Conservation (phyloP, 768 basidiomycete genomes). For the Daedalea quercina region DNA sequence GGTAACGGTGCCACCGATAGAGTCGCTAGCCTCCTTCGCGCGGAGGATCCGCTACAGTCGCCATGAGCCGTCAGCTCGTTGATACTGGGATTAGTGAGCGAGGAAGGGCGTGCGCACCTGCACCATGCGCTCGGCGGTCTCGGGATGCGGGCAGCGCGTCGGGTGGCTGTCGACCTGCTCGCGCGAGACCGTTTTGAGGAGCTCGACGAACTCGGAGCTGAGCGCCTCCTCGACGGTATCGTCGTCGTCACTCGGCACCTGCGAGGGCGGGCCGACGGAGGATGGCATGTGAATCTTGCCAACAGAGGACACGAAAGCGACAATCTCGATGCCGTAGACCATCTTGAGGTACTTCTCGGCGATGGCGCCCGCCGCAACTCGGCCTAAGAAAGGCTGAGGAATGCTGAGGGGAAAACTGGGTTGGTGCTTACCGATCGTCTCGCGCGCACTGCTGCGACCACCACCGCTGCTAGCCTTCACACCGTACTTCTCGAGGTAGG, state of each 20-base stretch:
- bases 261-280: constrained; percentile 33
- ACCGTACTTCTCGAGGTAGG: constrained; percentile 96
- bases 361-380: constrained; percentile 97
- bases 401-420: not conserved
- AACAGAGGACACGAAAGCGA: constrained; percentile 95
- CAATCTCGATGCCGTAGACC: constrained; percentile 87
- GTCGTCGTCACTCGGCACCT: constrained; percentile 37
- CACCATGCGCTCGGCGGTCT: constrained; percentile 88
- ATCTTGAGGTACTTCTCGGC: constrained; percentile 91
- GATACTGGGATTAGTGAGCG: not conserved
- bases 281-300: constrained; percentile 85
- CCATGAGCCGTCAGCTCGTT: constrained; percentile 3
- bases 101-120: constrained; percentile 41
- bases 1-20: constrained; percentile 96
- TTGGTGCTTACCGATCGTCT: constrained; percentile 77
- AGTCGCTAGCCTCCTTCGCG: constrained; percentile 86
- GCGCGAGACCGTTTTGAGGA: constrained; percentile 75
- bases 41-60: constrained; percentile 96
- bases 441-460: constrained; percentile 89
- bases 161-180: constrained; percentile 82
- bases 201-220: constrained; percentile 73
- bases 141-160: constrained; percentile 86
- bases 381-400: constrained; percentile 40
- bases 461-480: constrained; percentile 97
- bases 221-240: constrained; percentile 67